Conservation (phyloP, 352 stramenopile species). For the Phytophthora agathidicida region DNA sequence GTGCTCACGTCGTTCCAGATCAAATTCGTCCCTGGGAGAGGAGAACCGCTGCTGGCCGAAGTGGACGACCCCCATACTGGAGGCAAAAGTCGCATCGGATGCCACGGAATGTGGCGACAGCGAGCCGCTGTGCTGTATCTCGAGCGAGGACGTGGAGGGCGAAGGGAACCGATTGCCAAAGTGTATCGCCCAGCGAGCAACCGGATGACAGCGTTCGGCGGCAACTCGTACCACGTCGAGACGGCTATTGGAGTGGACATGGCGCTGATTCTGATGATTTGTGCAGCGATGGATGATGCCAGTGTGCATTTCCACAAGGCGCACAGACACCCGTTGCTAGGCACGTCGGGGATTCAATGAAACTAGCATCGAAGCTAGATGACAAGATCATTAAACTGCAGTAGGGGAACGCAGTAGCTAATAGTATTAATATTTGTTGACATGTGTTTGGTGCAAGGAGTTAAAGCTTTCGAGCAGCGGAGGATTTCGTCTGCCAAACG, state of each 20-base stretch:
- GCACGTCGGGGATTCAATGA: constrained; percentile 25
- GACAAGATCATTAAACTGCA: constrained; percentile 3
- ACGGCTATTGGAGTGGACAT: constrained; percentile 43
- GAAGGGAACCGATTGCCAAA: constrained; percentile 42
- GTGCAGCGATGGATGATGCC: constrained; percentile 45
- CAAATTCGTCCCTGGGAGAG: constrained; percentile 39
- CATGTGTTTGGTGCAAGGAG: too few species aligned
- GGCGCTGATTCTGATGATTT: constrained; percentile 39
- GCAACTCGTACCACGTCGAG: constrained; percentile 41
- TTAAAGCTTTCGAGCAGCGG: too few species aligned
- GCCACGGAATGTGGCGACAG: constrained; percentile 41
- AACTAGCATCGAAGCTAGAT: neutral
- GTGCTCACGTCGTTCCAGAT: constrained; percentile 39
- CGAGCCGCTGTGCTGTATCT: constrained; percentile 42
- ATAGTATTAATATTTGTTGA: too few species aligned
- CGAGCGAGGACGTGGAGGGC: constrained; percentile 26
- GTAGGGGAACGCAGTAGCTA: too few species aligned
- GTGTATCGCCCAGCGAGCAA: constrained; percentile 36
- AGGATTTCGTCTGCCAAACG: too few species aligned
- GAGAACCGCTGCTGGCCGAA: constrained; percentile 40
- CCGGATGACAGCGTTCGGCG: constrained; percentile 22
- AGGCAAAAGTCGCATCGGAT: constrained; percentile 35
- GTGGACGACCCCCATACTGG: constrained; percentile 40
- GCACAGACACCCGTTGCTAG: constrained; percentile 21
- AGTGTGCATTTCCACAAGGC: constrained; percentile 33